phyloP scores from a whole-genome alignment of 176 grass and related monocot species.

The Avena sativa region DNA sequence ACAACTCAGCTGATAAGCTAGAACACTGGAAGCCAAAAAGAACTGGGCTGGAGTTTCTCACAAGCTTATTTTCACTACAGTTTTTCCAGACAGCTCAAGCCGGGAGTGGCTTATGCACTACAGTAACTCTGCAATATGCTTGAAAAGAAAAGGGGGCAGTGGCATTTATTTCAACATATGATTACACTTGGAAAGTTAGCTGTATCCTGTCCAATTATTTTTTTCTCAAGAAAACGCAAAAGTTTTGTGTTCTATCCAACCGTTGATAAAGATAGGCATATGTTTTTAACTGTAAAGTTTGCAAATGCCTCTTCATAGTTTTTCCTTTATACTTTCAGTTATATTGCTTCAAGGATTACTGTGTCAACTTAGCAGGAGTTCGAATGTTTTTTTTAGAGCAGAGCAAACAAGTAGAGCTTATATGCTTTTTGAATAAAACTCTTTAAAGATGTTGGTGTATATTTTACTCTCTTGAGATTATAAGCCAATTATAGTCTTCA shows the following conservation, averaged over 20 bases:
- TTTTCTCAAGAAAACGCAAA: not conserved
- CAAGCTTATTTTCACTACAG: no score
- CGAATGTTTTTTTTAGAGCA: not conserved
- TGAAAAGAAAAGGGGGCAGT: slow-evolving; percentile 18
- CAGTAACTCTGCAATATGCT: slow-evolving; percentile 6
- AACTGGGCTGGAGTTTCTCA: no score
- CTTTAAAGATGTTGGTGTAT: not conserved
- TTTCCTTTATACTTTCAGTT: not conserved
- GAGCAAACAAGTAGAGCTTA: not conserved
- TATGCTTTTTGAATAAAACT: not conserved
- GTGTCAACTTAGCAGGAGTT: not conserved
- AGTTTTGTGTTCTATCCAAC: not conserved
- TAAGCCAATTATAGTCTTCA: slow-evolving; percentile 1
- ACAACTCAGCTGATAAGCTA: no score
- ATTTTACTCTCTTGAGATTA: slow-evolving; percentile 23
- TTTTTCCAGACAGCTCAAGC: no score
- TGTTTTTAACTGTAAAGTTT: not conserved
- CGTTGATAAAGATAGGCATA: not conserved
- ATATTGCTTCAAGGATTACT: slow-evolving; percentile 22
- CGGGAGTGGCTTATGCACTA: no score
- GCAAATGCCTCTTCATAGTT: not conserved
- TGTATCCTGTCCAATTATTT: not conserved
- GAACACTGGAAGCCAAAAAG: no score
- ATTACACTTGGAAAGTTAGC: not conserved
- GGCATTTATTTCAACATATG: not conserved